Evolutionary conservation across 2,329 filamentous ascomycete genomes (phyloP).

Genomic region (Elsinoe batatas): DNA sequence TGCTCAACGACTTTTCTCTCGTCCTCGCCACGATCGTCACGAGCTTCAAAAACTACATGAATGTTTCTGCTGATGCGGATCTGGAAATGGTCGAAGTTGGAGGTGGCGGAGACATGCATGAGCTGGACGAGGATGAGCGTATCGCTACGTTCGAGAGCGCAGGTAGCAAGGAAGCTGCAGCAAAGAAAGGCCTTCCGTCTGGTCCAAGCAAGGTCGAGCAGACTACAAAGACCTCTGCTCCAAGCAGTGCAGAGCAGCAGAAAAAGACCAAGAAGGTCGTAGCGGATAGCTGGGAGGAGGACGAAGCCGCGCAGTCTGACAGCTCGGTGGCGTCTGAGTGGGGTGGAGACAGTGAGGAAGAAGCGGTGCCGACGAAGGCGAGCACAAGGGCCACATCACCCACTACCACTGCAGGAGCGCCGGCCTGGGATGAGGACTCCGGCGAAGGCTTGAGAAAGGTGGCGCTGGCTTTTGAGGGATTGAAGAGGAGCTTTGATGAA

Average conservation of each 20-base stretch:
- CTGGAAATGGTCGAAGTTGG: constrained; percentile 44
- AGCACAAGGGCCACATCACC: constrained; percentile 19
- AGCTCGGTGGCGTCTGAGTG: constrained; percentile 20
- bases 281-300: constrained; percentile 35
- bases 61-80: constrained; percentile 36
- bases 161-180: constrained; percentile 15
- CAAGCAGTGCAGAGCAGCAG: constrained; percentile 22
- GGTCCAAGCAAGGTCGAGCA: constrained; percentile 19
- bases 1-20: constrained; percentile 55
- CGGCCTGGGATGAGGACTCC: constrained; percentile 33
- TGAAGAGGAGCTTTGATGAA: constrained; percentile 51
- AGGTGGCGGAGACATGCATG: constrained; percentile 42
- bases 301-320: constrained; percentile 19
- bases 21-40: constrained; percentile 63
- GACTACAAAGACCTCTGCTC: constrained; percentile 20
- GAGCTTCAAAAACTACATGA: constrained; percentile 49
- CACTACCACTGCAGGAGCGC: constrained; percentile 16
- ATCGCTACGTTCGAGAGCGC: constrained; percentile 23
- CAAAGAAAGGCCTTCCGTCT: constrained; percentile 17
- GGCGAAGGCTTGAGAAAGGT: constrained; percentile 45
- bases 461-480: constrained; percentile 46
- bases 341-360: constrained; percentile 24
- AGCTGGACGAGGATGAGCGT: constrained; percentile 37
- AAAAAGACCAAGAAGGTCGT: constrained; percentile 30
- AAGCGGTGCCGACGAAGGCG: constrained; percentile 20